A percentile compares a stretch with the other conserved stretches of the same genome.
These are phyloP conservation scores for Tulasnella sp. DNA, from an alignment of 768 basidiomycete genomes.

Conservation along the genomic window DNA sequence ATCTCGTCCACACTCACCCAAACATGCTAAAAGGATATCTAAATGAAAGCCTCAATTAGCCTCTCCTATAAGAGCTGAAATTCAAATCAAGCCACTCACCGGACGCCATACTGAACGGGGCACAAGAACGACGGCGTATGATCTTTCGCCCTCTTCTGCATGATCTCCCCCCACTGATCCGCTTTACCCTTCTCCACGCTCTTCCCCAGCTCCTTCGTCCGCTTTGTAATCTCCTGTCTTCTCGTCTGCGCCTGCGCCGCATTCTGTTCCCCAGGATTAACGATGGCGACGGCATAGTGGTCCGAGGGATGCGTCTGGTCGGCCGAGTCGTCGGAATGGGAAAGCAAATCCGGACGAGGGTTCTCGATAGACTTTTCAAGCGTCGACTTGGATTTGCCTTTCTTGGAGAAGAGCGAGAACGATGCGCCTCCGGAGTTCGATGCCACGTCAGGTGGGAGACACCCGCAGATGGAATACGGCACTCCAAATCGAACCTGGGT, in stretches of 20 bases:
- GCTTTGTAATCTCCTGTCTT: background rate
- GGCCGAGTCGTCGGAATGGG: constrained; percentile 9
- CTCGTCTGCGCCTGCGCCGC: background rate
- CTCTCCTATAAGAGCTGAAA: background rate
- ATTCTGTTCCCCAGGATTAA: constrained; percentile 1
- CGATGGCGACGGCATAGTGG: constrained; percentile 14
- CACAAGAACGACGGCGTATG: background rate
- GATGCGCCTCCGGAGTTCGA: background rate
- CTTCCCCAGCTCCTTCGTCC: background rate
- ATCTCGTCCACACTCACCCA: background rate
- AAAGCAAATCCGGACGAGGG: constrained; percentile 17
- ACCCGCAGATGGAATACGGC: constrained; percentile 50
- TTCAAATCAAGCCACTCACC: background rate
- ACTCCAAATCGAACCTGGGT: constrained; percentile 36
- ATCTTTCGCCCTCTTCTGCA: constrained; percentile 5
- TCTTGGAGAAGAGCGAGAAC: constrained; percentile 3
- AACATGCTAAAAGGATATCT: constrained; percentile 2
- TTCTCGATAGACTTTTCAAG: background rate
- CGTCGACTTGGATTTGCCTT: constrained; percentile 4
- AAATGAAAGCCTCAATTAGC: background rate
- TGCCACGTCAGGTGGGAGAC: constrained; percentile 29
- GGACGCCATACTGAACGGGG: background rate
- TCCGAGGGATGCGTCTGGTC: constrained; percentile 18
- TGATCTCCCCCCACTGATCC: constrained; percentile 12
- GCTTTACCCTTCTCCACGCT: background rate